A percentile compares a stretch with the other conserved stretches of the same genome.
These are phyloP conservation scores for Penicillium brasilianum DNA, from an alignment of 2,329 filamentous ascomycete genomes.

Conservation along the genomic window DNA sequence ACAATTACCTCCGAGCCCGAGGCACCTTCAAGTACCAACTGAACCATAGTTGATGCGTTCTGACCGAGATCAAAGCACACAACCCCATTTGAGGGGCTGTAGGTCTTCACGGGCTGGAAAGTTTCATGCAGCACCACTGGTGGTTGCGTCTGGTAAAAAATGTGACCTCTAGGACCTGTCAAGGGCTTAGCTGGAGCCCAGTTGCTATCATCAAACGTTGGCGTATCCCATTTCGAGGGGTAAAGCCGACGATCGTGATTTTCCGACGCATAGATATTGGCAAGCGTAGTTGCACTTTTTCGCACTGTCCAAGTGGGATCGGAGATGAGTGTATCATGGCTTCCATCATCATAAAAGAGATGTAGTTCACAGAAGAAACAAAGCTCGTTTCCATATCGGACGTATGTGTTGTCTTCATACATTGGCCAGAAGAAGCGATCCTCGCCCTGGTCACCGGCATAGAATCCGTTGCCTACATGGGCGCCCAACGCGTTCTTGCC, in stretches of 20 bases:
- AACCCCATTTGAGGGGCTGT: constrained; percentile 18
- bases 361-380: constrained; percentile 35
- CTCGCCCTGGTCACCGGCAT: constrained; percentile 44
- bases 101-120: constrained; percentile 21
- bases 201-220: constrained; percentile 17
- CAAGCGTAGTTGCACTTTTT: constrained; percentile 30
- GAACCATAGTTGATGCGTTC: constrained; percentile 30
- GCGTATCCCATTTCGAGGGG: constrained; percentile 27
- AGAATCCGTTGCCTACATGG: constrained; percentile 53
- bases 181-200: constrained; percentile 30
- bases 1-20: constrained; percentile 26
- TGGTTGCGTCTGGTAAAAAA: constrained; percentile 31
- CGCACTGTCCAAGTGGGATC: constrained; percentile 29
- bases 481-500: constrained; percentile 46
- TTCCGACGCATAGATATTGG: constrained; percentile 34
- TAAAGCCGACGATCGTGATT: constrained; percentile 29
- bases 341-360: constrained; percentile 27
- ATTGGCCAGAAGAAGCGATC: constrained; percentile 35
- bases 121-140: constrained; percentile 31
- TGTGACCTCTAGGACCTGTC: constrained; percentile 29
- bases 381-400: constrained; percentile 33
- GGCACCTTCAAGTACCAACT: constrained; percentile 22
- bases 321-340: constrained; percentile 26
- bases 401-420: constrained; percentile 36
- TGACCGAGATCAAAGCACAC: constrained; percentile 32